phyloP scores from a whole-genome alignment of 176 grass and related monocot species.

The Musa troglodytarum region DNA sequence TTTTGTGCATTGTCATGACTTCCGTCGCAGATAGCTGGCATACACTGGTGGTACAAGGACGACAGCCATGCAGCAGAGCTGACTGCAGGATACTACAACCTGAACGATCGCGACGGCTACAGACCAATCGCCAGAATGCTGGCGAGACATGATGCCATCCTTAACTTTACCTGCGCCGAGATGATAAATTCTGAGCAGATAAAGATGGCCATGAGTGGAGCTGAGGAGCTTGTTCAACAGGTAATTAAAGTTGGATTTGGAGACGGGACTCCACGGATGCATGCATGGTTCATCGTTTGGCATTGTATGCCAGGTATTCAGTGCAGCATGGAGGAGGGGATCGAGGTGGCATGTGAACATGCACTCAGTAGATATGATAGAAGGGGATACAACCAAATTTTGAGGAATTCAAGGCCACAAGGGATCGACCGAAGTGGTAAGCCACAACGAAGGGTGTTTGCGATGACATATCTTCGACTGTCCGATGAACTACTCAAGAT shows the following conservation, averaged over 20 bases:
- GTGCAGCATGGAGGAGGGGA: constrained; percentile 85
- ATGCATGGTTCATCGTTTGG: not conserved
- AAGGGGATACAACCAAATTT: constrained; percentile 74
- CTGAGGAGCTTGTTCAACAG: constrained; percentile 88
- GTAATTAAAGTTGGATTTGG: constrained; percentile 24
- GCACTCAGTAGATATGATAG: constrained; percentile 62
- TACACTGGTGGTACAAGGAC: constrained; percentile 86
- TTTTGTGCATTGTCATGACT: not conserved
- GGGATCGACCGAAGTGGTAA: constrained; percentile 45
- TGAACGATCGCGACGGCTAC: constrained; percentile 70
- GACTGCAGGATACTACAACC: constrained; percentile 73
- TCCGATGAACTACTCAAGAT: constrained; percentile 53
- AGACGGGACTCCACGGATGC: not conserved
- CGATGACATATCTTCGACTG: constrained; percentile 78
- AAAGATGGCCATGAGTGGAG: constrained; percentile 41
- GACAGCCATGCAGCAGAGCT: constrained; percentile 84
- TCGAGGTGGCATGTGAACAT: constrained; percentile 65
- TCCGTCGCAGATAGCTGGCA: constrained; percentile 50
- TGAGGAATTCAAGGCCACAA: constrained; percentile 60
- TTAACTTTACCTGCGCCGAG: constrained; percentile 94
- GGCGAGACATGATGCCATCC: constrained; percentile 42
- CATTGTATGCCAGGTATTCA: constrained; percentile 44
- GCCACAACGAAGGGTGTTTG: constrained; percentile 43
- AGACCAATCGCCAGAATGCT: constrained; percentile 70
- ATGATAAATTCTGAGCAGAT: constrained; percentile 69